phyloP scores from a whole-genome alignment of 2,329 filamentous ascomycete species.

The Escovopsis sp. region DNA sequence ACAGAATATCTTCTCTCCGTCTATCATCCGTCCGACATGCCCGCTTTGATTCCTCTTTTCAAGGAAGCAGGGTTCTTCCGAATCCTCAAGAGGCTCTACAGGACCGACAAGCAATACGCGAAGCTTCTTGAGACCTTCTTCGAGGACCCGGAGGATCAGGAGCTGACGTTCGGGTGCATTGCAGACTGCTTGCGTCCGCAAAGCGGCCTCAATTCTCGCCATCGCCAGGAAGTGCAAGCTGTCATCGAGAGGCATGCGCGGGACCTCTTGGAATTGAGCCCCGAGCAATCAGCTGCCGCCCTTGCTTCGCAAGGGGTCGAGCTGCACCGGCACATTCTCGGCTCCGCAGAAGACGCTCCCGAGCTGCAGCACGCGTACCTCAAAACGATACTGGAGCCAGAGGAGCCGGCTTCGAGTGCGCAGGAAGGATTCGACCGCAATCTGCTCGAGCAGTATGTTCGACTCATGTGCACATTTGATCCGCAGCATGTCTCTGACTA shows the following conservation, averaged over 20 bases:
- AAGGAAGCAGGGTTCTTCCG: slow-evolving; percentile 73
- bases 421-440: slow-evolving; percentile 31
- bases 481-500: slow-evolving; percentile 74
- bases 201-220: slow-evolving; percentile 50
- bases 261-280: slow-evolving; percentile 53
- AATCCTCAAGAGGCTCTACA: slow-evolving; percentile 81
- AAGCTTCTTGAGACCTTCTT: slow-evolving; percentile 71
- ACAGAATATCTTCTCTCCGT: slow-evolving; percentile 88
- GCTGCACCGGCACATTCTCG: slow-evolving; percentile 51
- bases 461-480: slow-evolving; percentile 80
- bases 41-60: slow-evolving; percentile 62
- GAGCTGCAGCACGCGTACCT: slow-evolving; percentile 66
- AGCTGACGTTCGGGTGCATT: slow-evolving; percentile 66
- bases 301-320: slow-evolving; percentile 47
- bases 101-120: slow-evolving; percentile 62
- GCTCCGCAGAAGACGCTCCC: slow-evolving; percentile 43
- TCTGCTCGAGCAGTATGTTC: slow-evolving; percentile 73
- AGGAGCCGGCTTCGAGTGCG: slow-evolving; percentile 19
- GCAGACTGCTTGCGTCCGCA: slow-evolving; percentile 55
- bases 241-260: slow-evolving; percentile 51
- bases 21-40: slow-evolving; percentile 76
- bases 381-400: slow-evolving; percentile 56
- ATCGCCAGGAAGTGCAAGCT: slow-evolving; percentile 53
- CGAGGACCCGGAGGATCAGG: slow-evolving; percentile 64
- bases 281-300: slow-evolving; percentile 48